These are phyloP conservation scores for Lactarius sp. DNA, from an alignment of 768 basidiomycete genomes.

Conservation along the genomic window DNA sequence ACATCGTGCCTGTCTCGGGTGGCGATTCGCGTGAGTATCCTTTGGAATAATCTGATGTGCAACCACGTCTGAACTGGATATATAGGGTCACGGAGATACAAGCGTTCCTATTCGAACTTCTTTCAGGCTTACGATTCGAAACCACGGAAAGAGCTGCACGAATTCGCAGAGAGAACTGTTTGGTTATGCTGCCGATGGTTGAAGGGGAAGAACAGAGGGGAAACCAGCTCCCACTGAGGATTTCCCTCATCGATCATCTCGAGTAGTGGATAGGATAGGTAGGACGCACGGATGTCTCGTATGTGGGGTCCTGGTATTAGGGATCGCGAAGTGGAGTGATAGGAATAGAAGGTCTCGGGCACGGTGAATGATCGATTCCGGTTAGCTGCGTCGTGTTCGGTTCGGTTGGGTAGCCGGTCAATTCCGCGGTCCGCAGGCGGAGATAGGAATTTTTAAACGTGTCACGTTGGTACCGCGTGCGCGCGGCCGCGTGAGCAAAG, in stretches of 20 bases:
- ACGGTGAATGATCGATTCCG: no score
- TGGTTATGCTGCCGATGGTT: constrained; percentile 19
- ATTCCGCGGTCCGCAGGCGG: background rate
- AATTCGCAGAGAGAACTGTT: constrained; percentile 30
- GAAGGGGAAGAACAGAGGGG: constrained; percentile 17
- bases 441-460: background rate
- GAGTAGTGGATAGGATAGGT: background rate
- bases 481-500: background rate
- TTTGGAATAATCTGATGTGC: background rate
- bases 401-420: background rate
- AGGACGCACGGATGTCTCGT: background rate
- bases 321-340: background rate
- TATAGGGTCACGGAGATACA: constrained; percentile 45
- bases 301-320: background rate
- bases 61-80: background rate
- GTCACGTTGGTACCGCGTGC: background rate
- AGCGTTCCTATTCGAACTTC: constrained; percentile 51
- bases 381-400: background rate
- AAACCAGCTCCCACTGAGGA: constrained; percentile 19
- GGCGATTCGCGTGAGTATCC: constrained; percentile 16
- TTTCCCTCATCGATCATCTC: constrained; percentile 14
- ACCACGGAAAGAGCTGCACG: constrained; percentile 31
- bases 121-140: constrained; percentile 50
- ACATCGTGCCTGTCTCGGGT: constrained; percentile 20
- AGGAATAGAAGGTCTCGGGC: no score